Base-by-base conservation (phyloP, 2,329 filamentous ascomycete species). In the Colletotrichum sp. region DNA sequence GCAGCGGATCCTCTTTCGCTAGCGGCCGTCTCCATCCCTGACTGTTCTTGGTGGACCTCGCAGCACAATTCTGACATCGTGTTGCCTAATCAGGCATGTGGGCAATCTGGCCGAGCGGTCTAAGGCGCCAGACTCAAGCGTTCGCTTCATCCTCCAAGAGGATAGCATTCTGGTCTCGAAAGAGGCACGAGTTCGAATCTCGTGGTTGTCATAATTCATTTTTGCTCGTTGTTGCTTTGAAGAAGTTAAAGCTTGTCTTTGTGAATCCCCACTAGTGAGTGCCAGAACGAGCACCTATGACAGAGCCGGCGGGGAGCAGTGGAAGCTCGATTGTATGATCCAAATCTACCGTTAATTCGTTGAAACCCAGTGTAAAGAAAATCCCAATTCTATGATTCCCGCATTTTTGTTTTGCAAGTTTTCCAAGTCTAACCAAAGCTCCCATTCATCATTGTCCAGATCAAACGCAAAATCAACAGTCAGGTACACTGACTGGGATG, bases 401-500 rank as follows among this genome's bases (percentile, higher is more conserved):
- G 10, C 43, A 21, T 21, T 52, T 48, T 21, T 13, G n/a, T 52
- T 52, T 52, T 52, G 43, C 43, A 52, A 13, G 32, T 21, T 21
- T 32, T 32, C 30, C 30, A 13, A 61, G 58, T 61, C 58, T 61
- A 61, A 32, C n/a, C 38, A n/a, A n/a, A n/a, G 10, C n/a, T 34
- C n/a, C 8, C 30, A 32, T 61, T 61, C 58, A n/a, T 32, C n/a
- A 61, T 32, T 34, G 15, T 58, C 55, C 21, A 32, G 32, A 32
- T 8, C 58, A 34, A 34, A 6, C 30, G 0, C 58, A 30, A n/a
- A 34, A 24, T 82, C 78, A 89, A 67, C 88, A 89, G 77, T 89
- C 88, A n/a, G 88, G 88, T 34, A 89, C 88, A 76, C 87, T 89
- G 66, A 89, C 88, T 7, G 88, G 88, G 57, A 89, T 89, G 74